Base-by-base conservation (phyloP, 306 rosid genomes). In the Echinosophora koreensis region DNA sequence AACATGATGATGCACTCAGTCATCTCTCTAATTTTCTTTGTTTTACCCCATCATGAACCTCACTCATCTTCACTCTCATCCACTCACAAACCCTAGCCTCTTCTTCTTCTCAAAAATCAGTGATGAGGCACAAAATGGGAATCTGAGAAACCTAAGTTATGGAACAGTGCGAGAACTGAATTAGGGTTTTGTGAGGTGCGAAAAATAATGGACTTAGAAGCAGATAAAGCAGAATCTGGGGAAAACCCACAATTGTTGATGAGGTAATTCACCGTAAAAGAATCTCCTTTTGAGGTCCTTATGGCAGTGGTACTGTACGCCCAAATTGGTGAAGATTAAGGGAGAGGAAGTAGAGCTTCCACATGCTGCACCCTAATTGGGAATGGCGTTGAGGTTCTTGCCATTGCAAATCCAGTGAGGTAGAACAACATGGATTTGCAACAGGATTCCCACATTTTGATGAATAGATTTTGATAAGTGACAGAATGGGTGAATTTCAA, bases 211-310 rank as follows among this genome's bases (percentile, higher is more conserved):
- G n/a, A 4, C 50, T 55, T 71, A 27, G 83, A 80, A 72, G 68
- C 73, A 7, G 61, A 47, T 46, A 74, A n/a, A 9, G 84, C 87
- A 2, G 54, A 8, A 16, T 86, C 28, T 8, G 64, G 74, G 6
- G 84, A 69, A 18, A 83, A 83, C 56, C 83, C 81, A 68, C 74
- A 62, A 17, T 77, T 47, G 70, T 86, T 79, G 74, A 76, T 22
- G 66, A 86, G 80, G 66, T 86, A 76, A 16, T 75, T 75, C 44
- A 70, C 64, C 2, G 69, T 66, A 51, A 78, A 82, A 15, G 74
- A 57, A 4, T 46, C 35, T 32, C n/a, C 14, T 77, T 60, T 15
- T n/a, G 47, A 37, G 22, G 64, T 58, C 39, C 3, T 39, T 27
- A 11, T 18, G 12, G 32, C 11, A 6, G 42, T 60, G 39, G 22